A percentile compares a stretch with the other conserved stretches of the same genome.
These are phyloP conservation scores for Hippophae rhamnoides DNA, from an alignment of 306 rosid species.

Conservation along the genomic window DNA sequence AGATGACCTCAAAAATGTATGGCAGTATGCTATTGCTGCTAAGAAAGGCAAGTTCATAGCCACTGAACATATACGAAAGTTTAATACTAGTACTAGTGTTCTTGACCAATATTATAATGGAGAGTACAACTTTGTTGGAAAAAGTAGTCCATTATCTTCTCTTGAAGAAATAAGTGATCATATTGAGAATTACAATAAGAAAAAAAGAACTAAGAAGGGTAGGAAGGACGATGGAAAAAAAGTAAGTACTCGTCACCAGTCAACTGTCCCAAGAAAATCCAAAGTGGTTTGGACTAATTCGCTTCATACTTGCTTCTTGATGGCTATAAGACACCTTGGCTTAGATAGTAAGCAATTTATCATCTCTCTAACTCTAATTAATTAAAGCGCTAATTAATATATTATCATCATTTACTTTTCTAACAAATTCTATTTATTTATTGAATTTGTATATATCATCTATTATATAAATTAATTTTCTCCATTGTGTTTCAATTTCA, in stretches of 20 bases:
- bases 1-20: conserved; percentile 37
- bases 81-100: neutral
- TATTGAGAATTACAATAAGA: conserved; percentile 12
- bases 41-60: conserved; percentile 18
- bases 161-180: neutral
- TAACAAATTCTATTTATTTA: neutral
- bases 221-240: neutral
- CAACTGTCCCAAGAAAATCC: conserved; percentile 25
- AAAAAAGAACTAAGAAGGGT: neutral
- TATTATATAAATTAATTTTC: neutral
- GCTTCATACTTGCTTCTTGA: conserved; percentile 54
- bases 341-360: conserved; percentile 42
- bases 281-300: conserved; percentile 53
- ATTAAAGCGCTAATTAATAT: neutral
- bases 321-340: conserved; percentile 47
- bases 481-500: neutral
- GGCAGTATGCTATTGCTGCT: conserved; percentile 32
- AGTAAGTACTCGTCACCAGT: neutral
- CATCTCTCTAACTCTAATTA: no score
- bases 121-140: neutral
- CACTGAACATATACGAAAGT: conserved; percentile 2
- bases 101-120: neutral
- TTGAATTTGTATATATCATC: neutral
- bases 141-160: neutral
- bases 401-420: neutral